Evolutionary conservation across 164 flowering plant species (phyloP), one percentile per base, ranked within the genome.

Genomic region (Stephania cephalantha): DNA sequence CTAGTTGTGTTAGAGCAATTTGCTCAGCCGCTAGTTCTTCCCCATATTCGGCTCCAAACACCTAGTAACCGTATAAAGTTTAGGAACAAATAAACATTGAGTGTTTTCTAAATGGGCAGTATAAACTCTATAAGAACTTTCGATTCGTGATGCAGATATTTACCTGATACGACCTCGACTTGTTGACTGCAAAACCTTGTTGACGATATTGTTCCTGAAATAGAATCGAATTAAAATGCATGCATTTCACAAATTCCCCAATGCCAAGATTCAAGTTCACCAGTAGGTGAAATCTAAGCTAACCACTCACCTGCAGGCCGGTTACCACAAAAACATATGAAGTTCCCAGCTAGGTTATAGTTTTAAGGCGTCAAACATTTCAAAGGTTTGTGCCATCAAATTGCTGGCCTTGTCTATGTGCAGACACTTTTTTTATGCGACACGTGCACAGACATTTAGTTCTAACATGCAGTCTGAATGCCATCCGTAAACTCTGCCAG

Each of bases 161-260:
- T 13, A 85, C 89, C 85, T 77, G 78, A 73, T 69, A 64, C 25
- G 73, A 68, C 73, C 80, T 79, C 70, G 70, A 78, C 75, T 73
- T 81, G 45, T 72, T 50, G 52, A 31, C 73, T 83, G 78, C 76
- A 48, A 68, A 65, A 31, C 80, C 52, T 68, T 83, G 83, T 69
- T 76, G 81, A 67, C 82, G 80, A 68, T 64, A 69, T 53, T 78
- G 80, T 45, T 81, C 85, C 88, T 79, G 78, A 52, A 13, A 71
- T 63, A 17, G 46, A 42, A 68, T 35, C 13, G 12, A 35, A 68
- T 10, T 31, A 9, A 31, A n/a, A 35, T 58, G 15, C n/a, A 58
- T 58, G 13, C 1, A 17, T 18, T 17, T 58, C n/a, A 58, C 65
- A 13, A 58, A 20, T 5, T 18, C 15, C 3, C 65, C n/a, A 20